A percentile compares a stretch with the other conserved stretches of the same genome.
phyloP scores from a whole-genome alignment of 495 filamentous ascomycete genomes.

The Neurospora sp. region DNA sequence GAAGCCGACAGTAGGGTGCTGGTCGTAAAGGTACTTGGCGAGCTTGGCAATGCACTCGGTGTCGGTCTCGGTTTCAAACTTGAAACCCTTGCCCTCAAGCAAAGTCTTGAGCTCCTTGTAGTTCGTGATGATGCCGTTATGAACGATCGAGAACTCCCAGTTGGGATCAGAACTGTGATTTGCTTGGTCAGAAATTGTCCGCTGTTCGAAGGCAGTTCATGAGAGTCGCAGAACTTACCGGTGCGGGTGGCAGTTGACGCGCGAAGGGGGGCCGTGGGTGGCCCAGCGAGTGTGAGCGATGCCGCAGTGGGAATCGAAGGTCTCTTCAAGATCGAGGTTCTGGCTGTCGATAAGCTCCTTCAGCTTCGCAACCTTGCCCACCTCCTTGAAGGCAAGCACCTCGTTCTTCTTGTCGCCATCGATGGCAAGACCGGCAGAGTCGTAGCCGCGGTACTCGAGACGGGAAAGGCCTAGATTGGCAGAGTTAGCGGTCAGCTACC shows the following conservation, averaged over 20 bases:
- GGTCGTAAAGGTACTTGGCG: constrained; percentile 95
- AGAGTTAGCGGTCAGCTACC: constrained; percentile 14
- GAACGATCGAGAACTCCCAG: constrained; percentile 94
- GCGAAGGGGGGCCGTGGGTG: constrained; percentile 89
- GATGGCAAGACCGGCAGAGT: constrained; percentile 90
- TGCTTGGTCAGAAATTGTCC: background rate
- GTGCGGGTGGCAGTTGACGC: constrained; percentile 95
- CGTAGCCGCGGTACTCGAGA: constrained; percentile 94
- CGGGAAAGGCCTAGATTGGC: constrained; percentile 54
- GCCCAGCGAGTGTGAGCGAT: constrained; percentile 99
- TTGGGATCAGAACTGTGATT: constrained; percentile 54
- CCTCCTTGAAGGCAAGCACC: constrained; percentile 95
- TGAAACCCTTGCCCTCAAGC: constrained; percentile 87
- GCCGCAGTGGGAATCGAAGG: constrained; percentile 94
- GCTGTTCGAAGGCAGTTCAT: background rate
- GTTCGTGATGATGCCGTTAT: constrained; percentile 99
- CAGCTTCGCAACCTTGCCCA: constrained; percentile 95
- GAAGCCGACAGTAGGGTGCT: constrained; percentile 90
- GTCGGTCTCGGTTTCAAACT: constrained; percentile 97
- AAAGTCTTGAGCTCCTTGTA: constrained; percentile 98
- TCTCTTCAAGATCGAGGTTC: constrained; percentile 75
- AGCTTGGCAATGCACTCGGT: constrained; percentile 99
- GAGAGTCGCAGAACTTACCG: constrained; percentile 46
- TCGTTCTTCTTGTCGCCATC: constrained; percentile 99
- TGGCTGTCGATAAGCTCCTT: constrained; percentile 81